These are phyloP conservation scores for Schizosaccharomyces octosporus DNA, from an alignment of 805 yeast genomes.

Conservation along the genomic window DNA sequence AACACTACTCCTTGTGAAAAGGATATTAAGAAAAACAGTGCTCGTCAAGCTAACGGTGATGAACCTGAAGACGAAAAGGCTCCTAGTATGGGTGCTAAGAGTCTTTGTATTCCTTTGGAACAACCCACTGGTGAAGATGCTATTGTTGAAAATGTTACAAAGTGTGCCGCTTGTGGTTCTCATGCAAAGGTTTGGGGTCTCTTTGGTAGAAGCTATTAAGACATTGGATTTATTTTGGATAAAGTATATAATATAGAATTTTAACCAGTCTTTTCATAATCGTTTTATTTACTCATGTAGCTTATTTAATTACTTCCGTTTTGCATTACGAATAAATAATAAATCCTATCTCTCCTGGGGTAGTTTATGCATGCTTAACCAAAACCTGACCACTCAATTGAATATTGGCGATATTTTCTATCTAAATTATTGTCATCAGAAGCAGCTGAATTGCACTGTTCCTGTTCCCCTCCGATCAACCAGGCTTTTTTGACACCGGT, in stretches of 20 bases:
- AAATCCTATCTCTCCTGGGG: neutral
- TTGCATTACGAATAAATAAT: neutral
- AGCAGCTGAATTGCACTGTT: neutral
- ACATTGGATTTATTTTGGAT: neutral
- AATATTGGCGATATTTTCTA: neutral
- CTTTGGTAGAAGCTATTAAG: slow-evolving; percentile 88
- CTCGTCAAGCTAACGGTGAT: slow-evolving; percentile 50
- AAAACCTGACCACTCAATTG: slow-evolving; percentile 1
- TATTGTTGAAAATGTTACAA: slow-evolving; percentile 41
- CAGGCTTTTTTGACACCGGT: slow-evolving; percentile 77
- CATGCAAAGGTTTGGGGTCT: slow-evolving; percentile 64
- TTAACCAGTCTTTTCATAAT: neutral
- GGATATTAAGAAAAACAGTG: slow-evolving; percentile 73
- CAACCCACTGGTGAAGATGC: slow-evolving; percentile 36
- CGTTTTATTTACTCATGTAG: neutral
- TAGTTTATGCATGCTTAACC: neutral
- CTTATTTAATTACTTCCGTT: neutral
- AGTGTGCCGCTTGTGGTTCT: slow-evolving; percentile 65
- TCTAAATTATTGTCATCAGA: neutral
- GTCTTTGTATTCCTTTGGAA: slow-evolving; percentile 83
- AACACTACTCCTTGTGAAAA: slow-evolving; percentile 88
- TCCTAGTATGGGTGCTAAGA: slow-evolving; percentile 98
- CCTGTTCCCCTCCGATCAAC: slow-evolving; percentile 21
- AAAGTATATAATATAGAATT: neutral
- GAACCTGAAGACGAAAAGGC: slow-evolving; percentile 83